Percentiles rank a stretch among this genome's conserved stretches.
phyloP scores from a whole-genome alignment of 1,284 basidiomycete genomes.

The Ustilago vetiveriae region DNA sequence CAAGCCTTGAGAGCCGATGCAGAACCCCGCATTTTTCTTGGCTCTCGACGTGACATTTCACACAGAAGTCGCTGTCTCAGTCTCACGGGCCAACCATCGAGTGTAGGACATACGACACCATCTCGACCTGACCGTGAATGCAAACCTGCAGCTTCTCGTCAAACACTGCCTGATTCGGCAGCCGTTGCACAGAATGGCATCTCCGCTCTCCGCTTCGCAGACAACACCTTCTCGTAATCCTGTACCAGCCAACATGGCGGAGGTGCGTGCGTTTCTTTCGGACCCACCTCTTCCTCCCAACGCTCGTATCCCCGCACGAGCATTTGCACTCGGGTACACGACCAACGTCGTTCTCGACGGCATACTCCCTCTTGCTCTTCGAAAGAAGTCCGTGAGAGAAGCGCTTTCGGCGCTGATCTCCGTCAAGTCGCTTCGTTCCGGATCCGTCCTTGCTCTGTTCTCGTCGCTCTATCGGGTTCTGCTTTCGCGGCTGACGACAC shows the following conservation, averaged over 20 bases:
- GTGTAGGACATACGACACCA: too few species aligned
- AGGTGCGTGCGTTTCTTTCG: conserved; percentile 12
- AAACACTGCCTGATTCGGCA: too few species aligned
- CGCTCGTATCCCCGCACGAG: conserved; percentile 25
- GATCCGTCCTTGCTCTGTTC: conserved; percentile 43
- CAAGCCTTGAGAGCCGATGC: too few species aligned
- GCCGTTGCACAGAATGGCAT: too few species aligned
- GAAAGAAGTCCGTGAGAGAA: conserved; percentile 36
- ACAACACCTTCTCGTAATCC: conserved; percentile 23
- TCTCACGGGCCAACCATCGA: conserved; percentile 10
- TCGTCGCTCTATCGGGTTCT: conserved; percentile 48
- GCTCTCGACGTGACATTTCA: neutral
- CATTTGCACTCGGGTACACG: conserved; percentile 43
- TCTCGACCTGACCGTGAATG: too few species aligned
- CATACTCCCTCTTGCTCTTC: conserved; percentile 37
- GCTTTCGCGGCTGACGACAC: conserved; percentile 23
- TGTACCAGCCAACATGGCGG: conserved; percentile 8
- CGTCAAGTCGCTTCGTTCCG: conserved; percentile 31
- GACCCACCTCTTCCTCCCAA: conserved; percentile 38
- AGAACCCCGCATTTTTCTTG: conserved; percentile 1
- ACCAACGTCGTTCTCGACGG: conserved; percentile 44
- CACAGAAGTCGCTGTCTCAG: neutral
- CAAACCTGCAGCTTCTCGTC: too few species aligned
- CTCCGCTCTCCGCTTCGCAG: conserved; percentile 39
- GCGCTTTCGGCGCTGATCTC: conserved; percentile 37